A percentile compares a stretch with the other conserved stretches of the same genome.
Evolutionary conservation across 352 stramenopile genomes (phyloP).

Genomic region (Aphanomyces stellatus): DNA sequence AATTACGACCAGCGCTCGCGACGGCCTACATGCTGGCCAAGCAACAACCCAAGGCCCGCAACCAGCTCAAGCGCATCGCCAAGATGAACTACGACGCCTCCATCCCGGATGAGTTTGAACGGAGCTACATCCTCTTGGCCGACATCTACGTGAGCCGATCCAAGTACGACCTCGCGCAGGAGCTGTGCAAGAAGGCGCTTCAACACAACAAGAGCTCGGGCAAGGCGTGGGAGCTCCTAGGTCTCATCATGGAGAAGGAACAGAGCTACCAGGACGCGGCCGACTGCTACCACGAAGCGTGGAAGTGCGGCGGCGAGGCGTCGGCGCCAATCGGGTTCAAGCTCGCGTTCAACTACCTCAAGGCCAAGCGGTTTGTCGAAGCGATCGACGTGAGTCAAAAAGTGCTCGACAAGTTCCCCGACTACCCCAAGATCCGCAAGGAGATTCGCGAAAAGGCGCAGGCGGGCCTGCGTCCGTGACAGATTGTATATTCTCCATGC

Average conservation of each 20-base stretch:
- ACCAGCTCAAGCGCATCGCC: constrained; percentile 92
- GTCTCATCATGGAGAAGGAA: constrained; percentile 93
- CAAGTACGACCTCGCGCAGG: constrained; percentile 91
- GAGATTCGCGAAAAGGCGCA: constrained; percentile 92
- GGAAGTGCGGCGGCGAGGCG: constrained; percentile 70
- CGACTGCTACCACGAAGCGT: constrained; percentile 89
- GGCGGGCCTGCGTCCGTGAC: constrained; percentile 77
- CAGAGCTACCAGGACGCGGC: constrained; percentile 87
- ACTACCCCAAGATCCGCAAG: constrained; percentile 92
- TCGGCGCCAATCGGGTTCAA: constrained; percentile 90
- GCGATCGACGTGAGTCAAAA: constrained; percentile 91
- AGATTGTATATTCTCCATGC: too few species aligned
- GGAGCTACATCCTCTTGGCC: constrained; percentile 88
- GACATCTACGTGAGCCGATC: constrained; percentile 87
- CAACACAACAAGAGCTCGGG: constrained; percentile 89
- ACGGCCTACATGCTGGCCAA: constrained; percentile 91
- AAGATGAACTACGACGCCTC: constrained; percentile 88
- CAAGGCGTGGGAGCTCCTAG: constrained; percentile 90
- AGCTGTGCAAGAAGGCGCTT: constrained; percentile 88
- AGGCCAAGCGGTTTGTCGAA: constrained; percentile 85
- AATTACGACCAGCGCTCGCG: constrained; percentile 25
- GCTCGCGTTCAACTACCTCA: constrained; percentile 94
- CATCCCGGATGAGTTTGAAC: constrained; percentile 89
- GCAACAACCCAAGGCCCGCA: constrained; percentile 86
- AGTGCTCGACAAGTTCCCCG: constrained; percentile 88